Evolutionary conservation across 495 filamentous ascomycete genomes (phyloP).

Genomic region (Pseudoneurospora amorphoporcata): DNA sequence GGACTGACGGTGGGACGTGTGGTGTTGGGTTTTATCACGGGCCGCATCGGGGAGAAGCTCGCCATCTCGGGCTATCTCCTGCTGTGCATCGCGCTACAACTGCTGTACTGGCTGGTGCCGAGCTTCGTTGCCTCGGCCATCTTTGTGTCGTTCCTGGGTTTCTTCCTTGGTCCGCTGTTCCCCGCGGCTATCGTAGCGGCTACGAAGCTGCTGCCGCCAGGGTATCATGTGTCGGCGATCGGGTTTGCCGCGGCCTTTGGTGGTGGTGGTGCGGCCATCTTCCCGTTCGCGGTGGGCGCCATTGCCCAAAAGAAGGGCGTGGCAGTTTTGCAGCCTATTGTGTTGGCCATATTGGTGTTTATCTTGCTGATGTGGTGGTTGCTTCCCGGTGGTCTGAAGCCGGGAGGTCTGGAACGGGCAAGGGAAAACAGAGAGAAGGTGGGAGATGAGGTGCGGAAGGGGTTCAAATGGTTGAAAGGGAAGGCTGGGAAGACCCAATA

Average conservation of each 20-base stretch:
- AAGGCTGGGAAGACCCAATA: background rate
- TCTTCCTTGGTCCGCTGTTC: slow-evolving; percentile 73
- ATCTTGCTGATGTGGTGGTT: slow-evolving; percentile 46
- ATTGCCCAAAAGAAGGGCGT: slow-evolving; percentile 76
- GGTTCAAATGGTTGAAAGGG: slow-evolving; percentile 6
- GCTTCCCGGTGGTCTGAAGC: slow-evolving; percentile 20
- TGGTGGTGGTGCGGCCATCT: slow-evolving; percentile 63
- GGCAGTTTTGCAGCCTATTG: slow-evolving; percentile 65
- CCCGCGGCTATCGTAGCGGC: slow-evolving; percentile 68
- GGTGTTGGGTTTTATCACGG: slow-evolving; percentile 57
- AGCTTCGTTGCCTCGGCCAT: slow-evolving; percentile 63
- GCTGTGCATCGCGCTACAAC: slow-evolving; percentile 55
- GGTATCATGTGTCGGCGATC: slow-evolving; percentile 71
- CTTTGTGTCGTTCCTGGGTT: slow-evolving; percentile 62
- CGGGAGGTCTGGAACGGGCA: slow-evolving; percentile 24
- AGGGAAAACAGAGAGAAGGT: slow-evolving; percentile 21
- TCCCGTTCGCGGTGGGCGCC: slow-evolving; percentile 78
- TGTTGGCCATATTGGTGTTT: slow-evolving; percentile 53
- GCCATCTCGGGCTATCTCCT: slow-evolving; percentile 49
- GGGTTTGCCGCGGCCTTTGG: slow-evolving; percentile 80
- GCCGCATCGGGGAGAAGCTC: slow-evolving; percentile 61
- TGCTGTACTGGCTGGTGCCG: slow-evolving; percentile 77
- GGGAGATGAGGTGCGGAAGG: slow-evolving; percentile 12
- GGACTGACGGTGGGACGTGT: slow-evolving; percentile 71
- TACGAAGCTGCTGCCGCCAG: slow-evolving; percentile 69